These are phyloP conservation scores for Verticillium isaacii DNA, from an alignment of 2,329 filamentous ascomycete species.

Conservation along the genomic window DNA sequence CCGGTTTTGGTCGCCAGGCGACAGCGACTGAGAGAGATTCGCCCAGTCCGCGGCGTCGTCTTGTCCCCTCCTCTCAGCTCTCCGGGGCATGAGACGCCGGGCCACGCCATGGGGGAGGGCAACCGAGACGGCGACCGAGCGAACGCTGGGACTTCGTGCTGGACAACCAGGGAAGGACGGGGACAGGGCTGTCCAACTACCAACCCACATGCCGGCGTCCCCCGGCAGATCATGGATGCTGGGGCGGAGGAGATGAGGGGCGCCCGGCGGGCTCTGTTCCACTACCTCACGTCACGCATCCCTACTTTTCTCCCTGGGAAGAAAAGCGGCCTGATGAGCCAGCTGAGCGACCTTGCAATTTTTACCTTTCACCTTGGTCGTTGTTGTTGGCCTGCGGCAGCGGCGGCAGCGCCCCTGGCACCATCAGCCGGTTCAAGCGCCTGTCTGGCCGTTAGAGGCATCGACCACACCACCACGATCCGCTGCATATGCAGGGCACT, in stretches of 20 bases:
- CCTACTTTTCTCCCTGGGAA: too few relatives aligned
- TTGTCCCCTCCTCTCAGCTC: too few relatives aligned
- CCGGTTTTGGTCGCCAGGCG: background rate
- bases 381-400: background rate
- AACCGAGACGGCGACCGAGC: background rate
- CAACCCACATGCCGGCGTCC: too few relatives aligned
- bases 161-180: too few relatives aligned
- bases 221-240: too few relatives aligned
- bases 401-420: background rate
- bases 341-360: background rate
- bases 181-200: too few relatives aligned
- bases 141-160: background rate
- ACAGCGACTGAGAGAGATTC: background rate
- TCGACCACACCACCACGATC: background rate
- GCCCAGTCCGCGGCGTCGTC: too few relatives aligned
- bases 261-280: too few relatives aligned
- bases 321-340: background rate
- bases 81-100: too few relatives aligned
- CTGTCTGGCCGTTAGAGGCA: background rate
- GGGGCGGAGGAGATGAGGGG: too few relatives aligned
- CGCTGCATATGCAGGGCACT: slow-evolving; percentile 3
- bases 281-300: too few relatives aligned
- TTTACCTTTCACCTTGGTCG: background rate
- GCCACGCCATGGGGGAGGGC: background rate
- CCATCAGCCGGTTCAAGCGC: background rate